These are phyloP conservation scores for Gonium pectorale DNA, from an alignment of 139 green algal species.

Conservation along the genomic window DNA sequence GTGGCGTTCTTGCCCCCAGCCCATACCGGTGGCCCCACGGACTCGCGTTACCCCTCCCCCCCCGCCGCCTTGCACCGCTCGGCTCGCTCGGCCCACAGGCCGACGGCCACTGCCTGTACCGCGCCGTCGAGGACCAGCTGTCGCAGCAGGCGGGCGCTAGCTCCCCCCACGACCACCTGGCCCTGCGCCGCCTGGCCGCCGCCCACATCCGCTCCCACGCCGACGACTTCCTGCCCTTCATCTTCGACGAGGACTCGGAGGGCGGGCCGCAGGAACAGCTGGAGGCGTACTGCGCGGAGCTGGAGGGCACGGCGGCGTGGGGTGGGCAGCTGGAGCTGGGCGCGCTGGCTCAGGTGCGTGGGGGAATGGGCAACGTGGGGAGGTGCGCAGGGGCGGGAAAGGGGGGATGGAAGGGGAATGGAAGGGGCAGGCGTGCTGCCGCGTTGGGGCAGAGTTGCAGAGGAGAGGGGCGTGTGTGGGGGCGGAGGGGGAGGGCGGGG, in stretches of 20 bases:
- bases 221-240: slow-evolving; percentile 54
- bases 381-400: no score
- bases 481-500: not conserved
- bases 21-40: no score
- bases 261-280: slow-evolving; percentile 58
- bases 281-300: slow-evolving; percentile 80
- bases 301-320: slow-evolving; percentile 88
- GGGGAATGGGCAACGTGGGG: no score
- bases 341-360: slow-evolving; percentile 71
- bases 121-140: slow-evolving; percentile 91
- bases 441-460: no score
- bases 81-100: slow-evolving; percentile 56
- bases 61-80: not conserved
- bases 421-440: no score
- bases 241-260: slow-evolving; percentile 55
- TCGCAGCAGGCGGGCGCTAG: not conserved
- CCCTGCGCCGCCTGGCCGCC: slow-evolving; percentile 77
- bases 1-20: not conserved
- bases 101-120: slow-evolving; percentile 97
- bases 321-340: slow-evolving; percentile 93
- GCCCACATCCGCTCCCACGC: slow-evolving; percentile 82
- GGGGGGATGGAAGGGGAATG: no score
- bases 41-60: not conserved
- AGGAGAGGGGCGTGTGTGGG: not conserved
- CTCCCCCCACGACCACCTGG: slow-evolving; percentile 50